Base-by-base conservation (phyloP, 2,329 filamentous ascomycete species). In the Zasmidium cellare region DNA sequence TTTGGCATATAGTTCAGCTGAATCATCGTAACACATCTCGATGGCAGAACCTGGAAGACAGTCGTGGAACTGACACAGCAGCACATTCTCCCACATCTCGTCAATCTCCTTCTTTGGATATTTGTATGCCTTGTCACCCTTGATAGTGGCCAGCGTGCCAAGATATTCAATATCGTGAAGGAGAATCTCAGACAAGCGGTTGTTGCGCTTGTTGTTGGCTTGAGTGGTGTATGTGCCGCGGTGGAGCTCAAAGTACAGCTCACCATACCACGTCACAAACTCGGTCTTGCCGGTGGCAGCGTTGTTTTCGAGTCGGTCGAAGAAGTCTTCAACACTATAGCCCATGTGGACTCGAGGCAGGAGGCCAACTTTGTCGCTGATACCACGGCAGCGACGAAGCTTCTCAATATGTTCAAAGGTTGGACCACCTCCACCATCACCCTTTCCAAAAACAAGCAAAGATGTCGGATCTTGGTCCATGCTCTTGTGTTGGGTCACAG, bases 11-110 rank as follows among this genome's bases (percentile, higher is more conserved):
- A 96, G 82, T 73, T 92, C 84, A 71, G 96, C 89, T 2, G 92
- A 96, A 72, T 99, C 94, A 72, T 96, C 91, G 69, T 97, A 97
- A 74, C 92, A 96, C 92, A 97, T 97, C 74, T 96, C 92, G 67
- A 99, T 97, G 31, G 87, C 90, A 71, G 91, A 97, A 56, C 94
- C 94, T 0, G 94, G 94, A 52, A 99, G 81, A 72, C 94, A 97
- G 72, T 99, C 94, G 65, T 99, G 94, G 81, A 99, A 99, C 70
- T 99, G 94, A 65, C 93, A 97, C 23, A 97, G 84, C 22, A 97
- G 81, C 2, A 93, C 88, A 55, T 84, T 83, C 78, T 97, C 93
- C 94, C 94, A 99, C 87, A 99, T 96, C 57, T 88, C 83, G 71
- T 99, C 94, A 55, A 99, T 87, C n/a, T 94, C 86, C 71, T 89